These are phyloP conservation scores for Phialemonium atrogriseum DNA, from an alignment of 2,329 filamentous ascomycete species.

Conservation along the genomic window DNA sequence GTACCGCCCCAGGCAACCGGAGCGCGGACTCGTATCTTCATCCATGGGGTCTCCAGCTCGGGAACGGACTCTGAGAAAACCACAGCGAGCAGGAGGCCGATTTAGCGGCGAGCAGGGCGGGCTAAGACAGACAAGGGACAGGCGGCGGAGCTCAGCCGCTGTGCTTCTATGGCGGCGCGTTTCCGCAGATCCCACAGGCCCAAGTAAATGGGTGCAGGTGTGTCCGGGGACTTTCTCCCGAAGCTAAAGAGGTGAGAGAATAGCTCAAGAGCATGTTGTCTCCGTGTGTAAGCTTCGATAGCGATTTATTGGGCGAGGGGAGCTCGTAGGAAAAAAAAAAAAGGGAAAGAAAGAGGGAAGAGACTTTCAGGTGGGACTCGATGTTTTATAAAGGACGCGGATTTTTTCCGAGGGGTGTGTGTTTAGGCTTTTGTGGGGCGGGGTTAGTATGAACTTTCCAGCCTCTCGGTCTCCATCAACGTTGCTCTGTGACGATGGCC, in stretches of 20 bases:
- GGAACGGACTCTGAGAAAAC: conserved; percentile 15
- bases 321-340: conserved; percentile 41
- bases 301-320: conserved; percentile 99
- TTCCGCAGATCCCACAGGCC: conserved; percentile 68
- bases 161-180: conserved; percentile 99
- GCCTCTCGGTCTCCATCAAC: no score
- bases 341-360: conserved; percentile 11
- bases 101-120: conserved; percentile 20
- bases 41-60: conserved; percentile 50
- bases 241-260: conserved; percentile 54
- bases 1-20: conserved; percentile 15
- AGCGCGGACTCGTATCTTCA: conserved; percentile 85
- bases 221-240: conserved; percentile 99
- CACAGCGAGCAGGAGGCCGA: conserved; percentile 24
- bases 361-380: conserved; percentile 11
- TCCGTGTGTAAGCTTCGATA: conserved; percentile 98
- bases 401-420: conserved; percentile 9
- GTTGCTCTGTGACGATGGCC: no score
- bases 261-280: conserved; percentile 32
- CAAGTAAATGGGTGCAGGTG: no score
- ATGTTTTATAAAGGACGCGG: conserved; percentile 12
- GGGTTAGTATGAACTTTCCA: no score
- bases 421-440: conserved; percentile 3
- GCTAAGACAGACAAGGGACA: conserved; percentile 33
- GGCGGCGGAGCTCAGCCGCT: conserved; percentile 73